phyloP scores from a whole-genome alignment of 2,329 filamentous ascomycete species.

The Botrytis paeoniae region DNA sequence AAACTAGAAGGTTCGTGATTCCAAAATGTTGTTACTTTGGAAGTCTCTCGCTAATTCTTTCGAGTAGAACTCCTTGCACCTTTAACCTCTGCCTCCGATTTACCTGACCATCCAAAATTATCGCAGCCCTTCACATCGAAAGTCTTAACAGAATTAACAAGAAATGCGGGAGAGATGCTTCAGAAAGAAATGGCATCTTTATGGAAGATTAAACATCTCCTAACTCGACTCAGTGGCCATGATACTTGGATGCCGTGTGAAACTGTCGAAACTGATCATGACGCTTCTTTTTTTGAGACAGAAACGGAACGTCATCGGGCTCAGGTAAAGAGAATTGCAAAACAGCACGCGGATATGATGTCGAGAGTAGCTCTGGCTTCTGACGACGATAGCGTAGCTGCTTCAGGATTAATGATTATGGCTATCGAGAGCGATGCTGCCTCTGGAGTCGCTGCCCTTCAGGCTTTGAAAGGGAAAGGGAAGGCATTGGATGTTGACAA shows the following conservation, averaged over 20 bases:
- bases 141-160: slow-evolving; percentile 67
- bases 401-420: slow-evolving; percentile 18
- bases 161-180: slow-evolving; percentile 67
- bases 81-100: slow-evolving; percentile 69
- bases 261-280: slow-evolving; percentile 54
- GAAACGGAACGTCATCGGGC: slow-evolving; percentile 30
- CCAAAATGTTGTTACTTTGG: background rate
- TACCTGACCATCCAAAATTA: slow-evolving; percentile 70
- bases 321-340: slow-evolving; percentile 26
- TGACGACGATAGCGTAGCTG: slow-evolving; percentile 28
- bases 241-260: slow-evolving; percentile 64
- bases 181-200: slow-evolving; percentile 71
- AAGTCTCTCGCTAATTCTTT: slow-evolving; percentile 28
- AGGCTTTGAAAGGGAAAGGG: slow-evolving; percentile 8
- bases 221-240: slow-evolving; percentile 73
- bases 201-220: slow-evolving; percentile 70
- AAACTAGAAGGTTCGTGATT: slow-evolving; percentile 62
- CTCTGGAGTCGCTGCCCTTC: background rate
- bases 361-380: slow-evolving; percentile 30
- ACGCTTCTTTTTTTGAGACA: slow-evolving; percentile 49
- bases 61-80: slow-evolving; percentile 67
- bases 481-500: background rate
- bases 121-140: slow-evolving; percentile 72
- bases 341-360: slow-evolving; percentile 32
- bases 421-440: slow-evolving; percentile 13